phyloP scores from a whole-genome alignment of 768 basidiomycete genomes.

The Boletus huronensis region DNA sequence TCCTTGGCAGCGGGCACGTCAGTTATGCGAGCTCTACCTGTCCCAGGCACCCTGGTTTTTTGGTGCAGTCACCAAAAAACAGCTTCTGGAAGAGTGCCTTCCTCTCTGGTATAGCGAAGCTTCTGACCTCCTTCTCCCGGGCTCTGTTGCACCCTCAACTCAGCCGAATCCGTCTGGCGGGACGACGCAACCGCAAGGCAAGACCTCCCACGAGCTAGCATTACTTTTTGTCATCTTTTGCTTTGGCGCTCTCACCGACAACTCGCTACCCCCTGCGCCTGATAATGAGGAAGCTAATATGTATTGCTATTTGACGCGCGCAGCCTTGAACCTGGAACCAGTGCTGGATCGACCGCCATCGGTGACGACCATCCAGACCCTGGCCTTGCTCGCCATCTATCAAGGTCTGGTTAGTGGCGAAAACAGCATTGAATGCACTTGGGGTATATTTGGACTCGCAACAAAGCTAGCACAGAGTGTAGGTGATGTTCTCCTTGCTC shows the following conservation, averaged over 20 bases:
- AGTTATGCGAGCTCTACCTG: constrained; percentile 65
- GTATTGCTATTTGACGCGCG: constrained; percentile 60
- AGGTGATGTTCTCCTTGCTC: constrained; percentile 26
- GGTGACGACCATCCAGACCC: constrained; percentile 65
- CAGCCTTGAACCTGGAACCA: constrained; percentile 62
- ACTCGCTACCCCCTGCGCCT: constrained; percentile 47
- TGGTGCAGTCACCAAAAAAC: constrained; percentile 60
- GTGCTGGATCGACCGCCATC: constrained; percentile 68
- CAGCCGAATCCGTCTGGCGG: constrained; percentile 2
- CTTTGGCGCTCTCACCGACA: constrained; percentile 59
- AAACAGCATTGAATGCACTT: constrained; percentile 66
- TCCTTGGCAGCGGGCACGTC: constrained; percentile 51
- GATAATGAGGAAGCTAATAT: constrained; percentile 51
- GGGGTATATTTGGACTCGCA: constrained; percentile 63
- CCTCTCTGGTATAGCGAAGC: constrained; percentile 64
- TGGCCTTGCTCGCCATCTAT: constrained; percentile 68
- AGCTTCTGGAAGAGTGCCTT: constrained; percentile 62
- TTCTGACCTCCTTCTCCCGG: constrained; percentile 23
- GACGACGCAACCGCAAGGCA: constrained; percentile 13
- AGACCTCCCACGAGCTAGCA: constrained; percentile 57
- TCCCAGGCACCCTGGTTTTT: constrained; percentile 83
- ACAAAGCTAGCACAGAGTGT: constrained; percentile 69
- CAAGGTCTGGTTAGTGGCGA: constrained; percentile 65
- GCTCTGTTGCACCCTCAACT: constrained; percentile 24
- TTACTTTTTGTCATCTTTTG: constrained; percentile 60